A percentile compares a stretch with the other conserved stretches of the same genome.
Evolutionary conservation across 345 rosid species (phyloP).

Genomic region (Ceriops zippeliana): DNA sequence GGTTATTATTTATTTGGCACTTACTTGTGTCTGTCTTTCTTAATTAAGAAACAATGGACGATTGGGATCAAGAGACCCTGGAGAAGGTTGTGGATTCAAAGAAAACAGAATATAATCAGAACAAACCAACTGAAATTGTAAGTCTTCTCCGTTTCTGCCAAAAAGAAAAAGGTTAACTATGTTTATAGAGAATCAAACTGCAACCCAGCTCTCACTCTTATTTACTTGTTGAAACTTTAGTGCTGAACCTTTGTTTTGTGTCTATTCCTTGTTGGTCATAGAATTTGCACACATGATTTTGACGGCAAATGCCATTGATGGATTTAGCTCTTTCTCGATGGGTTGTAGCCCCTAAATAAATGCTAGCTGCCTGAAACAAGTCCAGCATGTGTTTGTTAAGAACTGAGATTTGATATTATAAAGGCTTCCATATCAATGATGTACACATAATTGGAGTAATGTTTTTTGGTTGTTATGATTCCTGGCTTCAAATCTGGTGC

Average conservation of each 20-base stretch:
- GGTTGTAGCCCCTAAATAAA: too few relatives aligned
- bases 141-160: slow-evolving; percentile 15
- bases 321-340: background rate
- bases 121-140: slow-evolving; percentile 93
- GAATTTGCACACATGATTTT: background rate
- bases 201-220: background rate
- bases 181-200: too few relatives aligned
- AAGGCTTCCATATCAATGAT: too few relatives aligned
- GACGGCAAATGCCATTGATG: background rate
- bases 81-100: slow-evolving; percentile 92
- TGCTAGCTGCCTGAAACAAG: too few relatives aligned
- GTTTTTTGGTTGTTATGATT: background rate
- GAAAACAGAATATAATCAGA: slow-evolving; percentile 77
- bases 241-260: background rate
- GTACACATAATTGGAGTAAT: background rate
- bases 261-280: background rate
- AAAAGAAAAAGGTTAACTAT: too few relatives aligned
- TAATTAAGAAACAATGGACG: slow-evolving; percentile 70
- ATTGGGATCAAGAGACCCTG: slow-evolving; percentile 93
- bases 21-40: slow-evolving; percentile 9
- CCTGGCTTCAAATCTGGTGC: background rate
- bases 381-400: too few relatives aligned
- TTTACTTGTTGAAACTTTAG: background rate
- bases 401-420: too few relatives aligned
- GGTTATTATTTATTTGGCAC: slow-evolving; percentile 7